Conservation (phyloP, 768 basidiomycete genomes). For the Tephrocybe sp. region DNA sequence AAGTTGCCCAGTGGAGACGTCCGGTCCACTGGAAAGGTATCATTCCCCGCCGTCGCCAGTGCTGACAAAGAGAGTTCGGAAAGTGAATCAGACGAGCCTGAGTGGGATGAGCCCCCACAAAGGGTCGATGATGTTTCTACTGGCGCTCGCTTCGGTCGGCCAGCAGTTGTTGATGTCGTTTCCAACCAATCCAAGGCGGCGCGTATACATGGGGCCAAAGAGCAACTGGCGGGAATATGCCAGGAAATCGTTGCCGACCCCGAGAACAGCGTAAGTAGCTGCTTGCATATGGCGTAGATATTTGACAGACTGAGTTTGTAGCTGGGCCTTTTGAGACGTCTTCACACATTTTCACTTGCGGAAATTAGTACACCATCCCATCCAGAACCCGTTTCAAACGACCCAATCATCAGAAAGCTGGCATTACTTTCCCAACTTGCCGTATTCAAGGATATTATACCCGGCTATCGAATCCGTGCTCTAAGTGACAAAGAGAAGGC, state of each 20-base stretch:
- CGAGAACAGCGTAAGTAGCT: slow-evolving; percentile 78
- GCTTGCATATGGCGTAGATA: not conserved
- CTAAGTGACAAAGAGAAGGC: slow-evolving; percentile 88
- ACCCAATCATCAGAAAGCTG: slow-evolving; percentile 79
- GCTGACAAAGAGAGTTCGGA: slow-evolving; percentile 19
- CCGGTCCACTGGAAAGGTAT: slow-evolving; percentile 48
- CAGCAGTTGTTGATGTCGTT: slow-evolving; percentile 72
- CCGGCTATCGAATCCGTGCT: slow-evolving; percentile 91
- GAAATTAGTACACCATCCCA: slow-evolving; percentile 69
- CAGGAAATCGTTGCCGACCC: slow-evolving; percentile 94
- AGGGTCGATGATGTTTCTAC: slow-evolving; percentile 71
- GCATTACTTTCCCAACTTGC: slow-evolving; percentile 88
- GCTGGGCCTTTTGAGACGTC: slow-evolving; percentile 84
- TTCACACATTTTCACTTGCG: slow-evolving; percentile 85
- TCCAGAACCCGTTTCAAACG: slow-evolving; percentile 72
- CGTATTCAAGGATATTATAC: slow-evolving; percentile 94
- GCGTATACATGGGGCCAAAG: slow-evolving; percentile 77
- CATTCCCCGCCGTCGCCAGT: not conserved
- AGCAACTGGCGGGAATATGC: slow-evolving; percentile 91
- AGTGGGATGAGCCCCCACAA: slow-evolving; percentile 27
- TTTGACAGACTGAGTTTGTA: slow-evolving; percentile 28
- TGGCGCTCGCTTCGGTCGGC: slow-evolving; percentile 85
- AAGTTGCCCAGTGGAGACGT: slow-evolving; percentile 83
- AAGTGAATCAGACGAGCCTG: slow-evolving; percentile 24
- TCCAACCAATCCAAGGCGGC: slow-evolving; percentile 60